phyloP scores from a whole-genome alignment of 768 basidiomycete species.

The Leccinum ochraceum region DNA sequence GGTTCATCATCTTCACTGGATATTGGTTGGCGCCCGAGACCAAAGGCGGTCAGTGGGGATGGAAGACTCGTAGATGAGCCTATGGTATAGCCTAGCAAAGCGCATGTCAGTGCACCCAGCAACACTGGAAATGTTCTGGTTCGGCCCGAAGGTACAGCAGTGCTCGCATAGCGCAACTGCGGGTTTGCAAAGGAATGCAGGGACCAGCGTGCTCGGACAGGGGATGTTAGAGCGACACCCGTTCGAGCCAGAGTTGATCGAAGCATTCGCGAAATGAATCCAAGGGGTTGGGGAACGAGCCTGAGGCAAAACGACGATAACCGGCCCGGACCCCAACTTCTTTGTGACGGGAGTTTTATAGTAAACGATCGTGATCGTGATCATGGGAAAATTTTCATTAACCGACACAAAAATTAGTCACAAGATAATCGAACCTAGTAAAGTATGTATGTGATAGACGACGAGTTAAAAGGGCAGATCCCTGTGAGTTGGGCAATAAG shows the following conservation, averaged over 20 bases:
- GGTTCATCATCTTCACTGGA: conserved; percentile 19
- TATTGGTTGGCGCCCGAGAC: not conserved
- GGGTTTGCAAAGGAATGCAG: not conserved
- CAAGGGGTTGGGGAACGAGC: not conserved
- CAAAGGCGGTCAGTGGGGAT: conserved; percentile 8
- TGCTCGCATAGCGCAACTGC: conserved; percentile 15
- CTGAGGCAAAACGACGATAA: not conserved
- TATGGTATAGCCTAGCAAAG: conserved; percentile 26
- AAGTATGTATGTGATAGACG: not conserved
- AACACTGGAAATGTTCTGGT: conserved; percentile 7
- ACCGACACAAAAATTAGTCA: not conserved
- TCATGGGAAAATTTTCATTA: not conserved
- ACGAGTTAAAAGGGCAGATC: conserved; percentile 16
- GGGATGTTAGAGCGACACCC: not conserved
- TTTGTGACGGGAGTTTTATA: not conserved
- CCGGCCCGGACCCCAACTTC: not conserved
- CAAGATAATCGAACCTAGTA: not conserved
- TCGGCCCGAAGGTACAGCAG: not conserved
- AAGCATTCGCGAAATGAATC: conserved; percentile 11
- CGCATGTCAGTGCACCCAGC: conserved; percentile 22
- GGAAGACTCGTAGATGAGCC: conserved; percentile 13
- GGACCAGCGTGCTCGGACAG: not conserved
- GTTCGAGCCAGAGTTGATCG: conserved; percentile 10
- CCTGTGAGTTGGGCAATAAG: conserved; percentile 37
- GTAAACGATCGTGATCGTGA: not conserved